A percentile compares a stretch with the other conserved stretches of the same genome.
Conservation (phyloP, 441 rosid species). For the Macaranga tanarius region DNA sequence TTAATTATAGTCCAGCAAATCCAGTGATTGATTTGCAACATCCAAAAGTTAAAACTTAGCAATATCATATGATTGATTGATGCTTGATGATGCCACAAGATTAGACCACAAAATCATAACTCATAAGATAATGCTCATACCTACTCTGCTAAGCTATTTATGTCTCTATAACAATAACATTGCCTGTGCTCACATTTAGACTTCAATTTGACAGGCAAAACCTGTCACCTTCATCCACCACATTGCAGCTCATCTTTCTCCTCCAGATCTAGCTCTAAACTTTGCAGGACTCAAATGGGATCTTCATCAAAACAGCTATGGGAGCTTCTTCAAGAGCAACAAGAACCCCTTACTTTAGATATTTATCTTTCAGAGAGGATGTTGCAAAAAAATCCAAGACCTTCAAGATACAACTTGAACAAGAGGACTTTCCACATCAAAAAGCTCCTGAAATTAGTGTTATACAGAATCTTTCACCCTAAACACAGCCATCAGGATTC, state of each 20-base stretch:
- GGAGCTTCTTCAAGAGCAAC: slow-evolving; percentile 39
- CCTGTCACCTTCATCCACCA: neutral
- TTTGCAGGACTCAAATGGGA: slow-evolving; percentile 30
- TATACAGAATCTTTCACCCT: slow-evolving; percentile 23
- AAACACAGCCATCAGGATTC: slow-evolving; percentile 21
- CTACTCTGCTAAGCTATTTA: neutral
- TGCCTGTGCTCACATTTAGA: neutral
- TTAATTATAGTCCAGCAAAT: slow-evolving; percentile 8
- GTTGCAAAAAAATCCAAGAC: slow-evolving; percentile 8
- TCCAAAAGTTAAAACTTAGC: slow-evolving; percentile 18
- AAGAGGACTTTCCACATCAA: slow-evolving; percentile 13
- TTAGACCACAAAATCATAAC: slow-evolving; percentile 9
- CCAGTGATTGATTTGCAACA: slow-evolving; percentile 15
- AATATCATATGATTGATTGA: slow-evolving; percentile 31
- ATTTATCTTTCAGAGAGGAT: slow-evolving; percentile 30
- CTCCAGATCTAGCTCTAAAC: neutral
- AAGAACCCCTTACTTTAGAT: slow-evolving; percentile 34
- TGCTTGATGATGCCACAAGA: slow-evolving; percentile 5
- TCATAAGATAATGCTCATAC: slow-evolving; percentile 1
- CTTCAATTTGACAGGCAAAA: neutral
- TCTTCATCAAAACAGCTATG: slow-evolving; percentile 27
- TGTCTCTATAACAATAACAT: neutral
- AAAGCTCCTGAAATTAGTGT: slow-evolving; percentile 29
- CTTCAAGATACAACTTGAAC: slow-evolving; percentile 9
- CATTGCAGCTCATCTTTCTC: neutral